Evolutionary conservation across 176 grass and related monocot species (phyloP).

Genomic region (Poa pratensis): DNA sequence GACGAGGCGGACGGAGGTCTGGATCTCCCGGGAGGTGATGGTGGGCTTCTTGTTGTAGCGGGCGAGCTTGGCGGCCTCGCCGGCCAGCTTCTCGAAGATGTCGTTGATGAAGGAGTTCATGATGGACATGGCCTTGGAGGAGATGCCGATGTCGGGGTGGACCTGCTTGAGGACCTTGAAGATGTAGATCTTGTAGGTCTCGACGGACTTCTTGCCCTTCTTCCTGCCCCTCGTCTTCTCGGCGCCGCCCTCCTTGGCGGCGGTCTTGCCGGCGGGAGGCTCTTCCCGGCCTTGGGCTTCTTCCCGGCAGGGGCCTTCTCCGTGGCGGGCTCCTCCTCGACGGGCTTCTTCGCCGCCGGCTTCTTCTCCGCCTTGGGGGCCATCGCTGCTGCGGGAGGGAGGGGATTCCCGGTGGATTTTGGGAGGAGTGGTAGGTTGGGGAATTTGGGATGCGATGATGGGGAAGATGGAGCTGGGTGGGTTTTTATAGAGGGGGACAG

Average conservation of each 20-base stretch:
- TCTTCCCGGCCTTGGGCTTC: neutral
- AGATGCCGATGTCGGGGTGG: conserved; percentile 67
- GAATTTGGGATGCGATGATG: neutral
- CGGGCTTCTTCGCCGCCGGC: neutral
- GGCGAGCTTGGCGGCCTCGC: conserved; percentile 44
- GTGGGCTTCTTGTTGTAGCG: conserved; percentile 76
- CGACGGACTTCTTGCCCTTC: too few species aligned
- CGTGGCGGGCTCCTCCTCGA: neutral
- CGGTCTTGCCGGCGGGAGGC: neutral
- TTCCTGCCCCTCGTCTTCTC: too few species aligned
- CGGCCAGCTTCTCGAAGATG: conserved; percentile 79
- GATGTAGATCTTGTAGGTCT: too few species aligned
- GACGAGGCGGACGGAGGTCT: conserved; percentile 71
- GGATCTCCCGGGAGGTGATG: conserved; percentile 65
- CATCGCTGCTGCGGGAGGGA: neutral
- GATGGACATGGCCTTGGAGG: conserved; percentile 91
- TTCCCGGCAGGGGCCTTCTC: neutral
- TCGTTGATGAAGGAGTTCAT: conserved; percentile 96
- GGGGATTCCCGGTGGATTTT: neutral
- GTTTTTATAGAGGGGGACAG: neutral
- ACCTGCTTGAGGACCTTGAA: too few species aligned
- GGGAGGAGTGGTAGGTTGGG: neutral
- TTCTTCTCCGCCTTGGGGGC: conserved; percentile 10
- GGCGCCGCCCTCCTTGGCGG: neutral
- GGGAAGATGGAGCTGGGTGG: neutral